Evolutionary conservation across 495 filamentous ascomycete genomes (phyloP).

Genomic region (Penicillium cinerascens): DNA sequence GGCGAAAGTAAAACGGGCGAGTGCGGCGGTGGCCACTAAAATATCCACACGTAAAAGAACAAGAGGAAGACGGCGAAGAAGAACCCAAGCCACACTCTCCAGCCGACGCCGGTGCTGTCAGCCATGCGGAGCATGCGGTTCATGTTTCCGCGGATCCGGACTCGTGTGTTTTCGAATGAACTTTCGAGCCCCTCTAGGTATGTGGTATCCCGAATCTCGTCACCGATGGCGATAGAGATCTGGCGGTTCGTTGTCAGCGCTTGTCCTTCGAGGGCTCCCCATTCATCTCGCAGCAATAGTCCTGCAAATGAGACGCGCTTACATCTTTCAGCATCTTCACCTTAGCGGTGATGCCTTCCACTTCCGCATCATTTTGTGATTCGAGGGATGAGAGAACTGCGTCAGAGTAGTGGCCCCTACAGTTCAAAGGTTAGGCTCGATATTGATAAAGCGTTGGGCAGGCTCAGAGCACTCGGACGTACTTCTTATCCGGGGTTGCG

Average conservation of each 20-base stretch:
- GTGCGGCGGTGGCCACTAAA: conserved; percentile 18
- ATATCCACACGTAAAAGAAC: conserved; percentile 92
- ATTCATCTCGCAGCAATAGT: neutral
- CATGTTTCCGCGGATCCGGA: conserved; percentile 85
- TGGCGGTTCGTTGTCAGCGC: conserved; percentile 28
- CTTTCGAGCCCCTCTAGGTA: conserved; percentile 80
- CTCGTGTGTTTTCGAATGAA: conserved; percentile 77
- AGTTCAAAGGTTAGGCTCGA: conserved; percentile 6
- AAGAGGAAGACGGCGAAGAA: conserved; percentile 74
- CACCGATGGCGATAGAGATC: conserved; percentile 90
- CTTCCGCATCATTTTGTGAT: conserved; percentile 88
- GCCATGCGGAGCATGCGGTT: conserved; percentile 96
- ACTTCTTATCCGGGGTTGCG: conserved; percentile 85
- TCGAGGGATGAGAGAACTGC: conserved; percentile 91
- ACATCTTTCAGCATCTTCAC: conserved; percentile 92
- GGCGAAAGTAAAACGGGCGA: neutral
- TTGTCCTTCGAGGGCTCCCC: neutral
- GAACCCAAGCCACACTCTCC: conserved; percentile 89
- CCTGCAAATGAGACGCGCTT: conserved; percentile 27
- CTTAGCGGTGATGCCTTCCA: conserved; percentile 86
- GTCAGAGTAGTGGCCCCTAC: conserved; percentile 87
- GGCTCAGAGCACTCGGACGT: conserved; percentile 16
- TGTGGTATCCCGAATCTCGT: conserved; percentile 86
- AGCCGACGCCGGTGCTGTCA: conserved; percentile 84
- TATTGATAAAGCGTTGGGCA: neutral